Evolutionary conservation across 208 protist genomes (phyloP).

Genomic region (Trichomonas gallinae): DNA sequence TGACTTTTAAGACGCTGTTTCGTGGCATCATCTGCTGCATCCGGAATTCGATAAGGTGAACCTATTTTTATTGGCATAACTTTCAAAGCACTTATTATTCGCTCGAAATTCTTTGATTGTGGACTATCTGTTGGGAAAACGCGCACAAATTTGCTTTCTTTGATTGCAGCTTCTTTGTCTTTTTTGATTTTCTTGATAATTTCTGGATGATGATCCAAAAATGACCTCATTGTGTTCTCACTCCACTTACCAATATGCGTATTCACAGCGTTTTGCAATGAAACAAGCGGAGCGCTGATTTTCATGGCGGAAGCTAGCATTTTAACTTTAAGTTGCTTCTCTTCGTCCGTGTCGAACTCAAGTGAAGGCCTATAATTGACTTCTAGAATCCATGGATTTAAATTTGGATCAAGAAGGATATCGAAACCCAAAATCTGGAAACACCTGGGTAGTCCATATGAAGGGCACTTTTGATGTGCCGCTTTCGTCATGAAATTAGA

Average conservation of each 20-base stretch:
- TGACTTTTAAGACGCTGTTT: neutral
- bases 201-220: neutral
- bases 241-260: neutral
- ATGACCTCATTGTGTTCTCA: neutral
- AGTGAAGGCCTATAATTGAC: conserved; percentile 85
- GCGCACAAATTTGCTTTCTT: neutral
- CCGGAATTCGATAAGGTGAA: neutral
- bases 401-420: conserved; percentile 67
- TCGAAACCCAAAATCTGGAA: conserved; percentile 88
- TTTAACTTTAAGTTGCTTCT: neutral
- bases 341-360: neutral
- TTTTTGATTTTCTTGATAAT: neutral
- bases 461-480: neutral
- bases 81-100: neutral
- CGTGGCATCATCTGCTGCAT: neutral
- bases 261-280: neutral
- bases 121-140: neutral
- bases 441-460: conserved; percentile 39
- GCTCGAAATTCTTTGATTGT: neutral
- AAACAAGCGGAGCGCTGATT: neutral
- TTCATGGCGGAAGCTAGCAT: neutral
- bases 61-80: neutral
- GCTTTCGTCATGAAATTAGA: neutral
- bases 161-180: neutral
- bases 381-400: conserved; percentile 79